A percentile compares a stretch with the other conserved stretches of the same genome.
These are phyloP conservation scores for Trametes elegans DNA, from an alignment of 768 basidiomycete species.

Conservation along the genomic window DNA sequence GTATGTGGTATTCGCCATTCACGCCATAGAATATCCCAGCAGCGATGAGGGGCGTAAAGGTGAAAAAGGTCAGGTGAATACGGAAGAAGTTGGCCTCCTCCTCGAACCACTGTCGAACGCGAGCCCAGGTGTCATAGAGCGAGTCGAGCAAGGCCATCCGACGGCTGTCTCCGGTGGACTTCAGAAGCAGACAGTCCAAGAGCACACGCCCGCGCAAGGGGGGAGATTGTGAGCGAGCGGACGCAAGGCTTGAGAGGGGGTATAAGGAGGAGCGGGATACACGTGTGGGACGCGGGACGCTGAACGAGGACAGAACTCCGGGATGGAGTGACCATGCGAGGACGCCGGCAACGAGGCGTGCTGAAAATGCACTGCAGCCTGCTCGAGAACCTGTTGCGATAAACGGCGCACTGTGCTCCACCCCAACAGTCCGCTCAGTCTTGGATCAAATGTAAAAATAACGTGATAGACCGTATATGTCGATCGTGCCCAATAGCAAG, in stretches of 20 bases:
- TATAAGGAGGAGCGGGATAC: not conserved
- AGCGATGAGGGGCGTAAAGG: slow-evolving; percentile 55
- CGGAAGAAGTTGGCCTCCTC: slow-evolving; percentile 51
- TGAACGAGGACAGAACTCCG: not conserved
- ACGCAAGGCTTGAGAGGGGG: not conserved
- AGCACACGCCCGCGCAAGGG: not conserved
- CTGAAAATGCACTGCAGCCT: not conserved
- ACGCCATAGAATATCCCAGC: slow-evolving; percentile 65
- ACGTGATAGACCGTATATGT: not conserved
- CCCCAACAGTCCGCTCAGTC: not conserved
- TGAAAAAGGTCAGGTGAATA: slow-evolving; percentile 48
- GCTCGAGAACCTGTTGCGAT: not conserved
- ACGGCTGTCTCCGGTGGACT: not conserved
- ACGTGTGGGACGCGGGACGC: slow-evolving; percentile 1
- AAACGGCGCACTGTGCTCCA: not conserved
- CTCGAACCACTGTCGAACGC: slow-evolving; percentile 18
- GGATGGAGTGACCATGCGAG: not conserved
- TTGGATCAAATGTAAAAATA: not conserved
- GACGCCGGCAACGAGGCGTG: not conserved
- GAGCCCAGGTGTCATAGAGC: slow-evolving; percentile 1
- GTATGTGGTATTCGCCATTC: slow-evolving; percentile 48
- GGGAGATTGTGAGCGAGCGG: no score
- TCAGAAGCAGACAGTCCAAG: not conserved
- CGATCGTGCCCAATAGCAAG: no score
- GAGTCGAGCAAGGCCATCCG: slow-evolving; percentile 11